These are phyloP conservation scores for Metschnikowia henanensis DNA, from an alignment of 805 yeast species.

Conservation along the genomic window DNA sequence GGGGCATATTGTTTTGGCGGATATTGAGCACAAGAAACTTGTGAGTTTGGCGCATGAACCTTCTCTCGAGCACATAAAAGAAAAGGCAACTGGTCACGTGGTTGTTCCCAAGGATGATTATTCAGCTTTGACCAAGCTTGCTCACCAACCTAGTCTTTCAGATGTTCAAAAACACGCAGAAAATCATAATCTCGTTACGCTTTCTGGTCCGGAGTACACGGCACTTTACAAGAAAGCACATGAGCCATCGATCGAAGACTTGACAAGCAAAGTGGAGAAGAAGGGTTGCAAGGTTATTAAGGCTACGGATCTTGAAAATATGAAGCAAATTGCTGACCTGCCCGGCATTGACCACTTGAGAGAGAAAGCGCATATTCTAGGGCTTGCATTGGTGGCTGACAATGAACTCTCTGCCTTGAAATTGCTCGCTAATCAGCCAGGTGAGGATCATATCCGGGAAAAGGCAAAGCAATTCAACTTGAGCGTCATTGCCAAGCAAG, in stretches of 20 bases:
- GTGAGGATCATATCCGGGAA: constrained; percentile 8
- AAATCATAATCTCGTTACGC: constrained; percentile 29
- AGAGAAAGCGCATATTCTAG: constrained; percentile 7
- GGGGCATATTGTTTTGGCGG: constrained; percentile 6
- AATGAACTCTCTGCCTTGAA: constrained; percentile 1
- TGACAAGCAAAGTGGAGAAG: constrained; percentile 17
- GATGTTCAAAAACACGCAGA: constrained; percentile 38
- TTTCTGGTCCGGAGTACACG: constrained; percentile 34
- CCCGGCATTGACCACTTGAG: constrained; percentile 9
- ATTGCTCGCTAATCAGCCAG: constrained; percentile 6
- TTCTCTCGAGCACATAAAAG: constrained; percentile 15
- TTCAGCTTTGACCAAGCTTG: constrained; percentile 14
- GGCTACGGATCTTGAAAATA: too few species aligned
- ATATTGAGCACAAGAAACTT: constrained; percentile 5
- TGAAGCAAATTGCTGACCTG: neutral
- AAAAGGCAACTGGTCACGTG: constrained; percentile 19
- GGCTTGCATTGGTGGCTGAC: constrained; percentile 3
- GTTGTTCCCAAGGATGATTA: constrained; percentile 20
- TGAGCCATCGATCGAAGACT: constrained; percentile 28
- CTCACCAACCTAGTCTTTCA: constrained; percentile 24
- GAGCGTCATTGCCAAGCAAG: too few species aligned
- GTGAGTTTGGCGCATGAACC: constrained; percentile 15
- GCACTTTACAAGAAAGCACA: constrained; percentile 29
- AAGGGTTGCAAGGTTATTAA: constrained; percentile 10
- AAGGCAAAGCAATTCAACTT: constrained; percentile 2